Base-by-base conservation (phyloP, 129 eudicot species). In the Heracleum sosnowskyi region DNA sequence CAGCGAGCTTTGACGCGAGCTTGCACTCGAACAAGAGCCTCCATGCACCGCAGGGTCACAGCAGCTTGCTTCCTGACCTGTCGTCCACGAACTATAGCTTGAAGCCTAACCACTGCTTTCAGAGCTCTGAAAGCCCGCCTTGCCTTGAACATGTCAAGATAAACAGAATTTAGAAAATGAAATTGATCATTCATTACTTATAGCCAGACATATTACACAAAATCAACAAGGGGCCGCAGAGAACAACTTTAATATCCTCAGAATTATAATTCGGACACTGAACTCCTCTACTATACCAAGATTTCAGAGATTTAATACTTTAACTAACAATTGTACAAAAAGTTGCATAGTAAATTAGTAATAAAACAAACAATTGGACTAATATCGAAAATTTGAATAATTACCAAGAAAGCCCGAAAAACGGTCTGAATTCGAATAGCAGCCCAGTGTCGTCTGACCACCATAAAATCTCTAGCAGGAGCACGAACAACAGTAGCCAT, bases 21-120 rank as follows among this genome's bases (percentile, higher is more conserved):
- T 78, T 96, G 99, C 28, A 86, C 97, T 74, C 93, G 78, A 79
- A 92, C 99, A 83, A 96, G 97, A 82, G 99, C 97, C 79, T 96
- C 97, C 99, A 96, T 96, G 82, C 99, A 96, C 87, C 95, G 79
- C 17, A 92, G 84, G 2, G 99, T 96, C 60, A 92, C 90, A 47
- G 85, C 97, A 15, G 99, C 99, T 82, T 86, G 96, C 84, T 92
- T 96, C 79, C 99, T 87, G 26, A 96, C 99, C 45, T 84, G 87
- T 42, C 99, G 86, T 0, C 99, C 99, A 9, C 99, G 88, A 53
- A 96, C 93, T 79, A 96, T 89, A 1, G 97, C 99, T 77, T 96
- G 99, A 5, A 96, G 89, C 85, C 96, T 83, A 55, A 96, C 99
- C 74, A 96, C 40, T 16, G 99, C 90, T 87, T 84, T 96, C 69